Conservation (phyloP, 352 stramenopile genomes). For the Globisporangium viniferum region DNA sequence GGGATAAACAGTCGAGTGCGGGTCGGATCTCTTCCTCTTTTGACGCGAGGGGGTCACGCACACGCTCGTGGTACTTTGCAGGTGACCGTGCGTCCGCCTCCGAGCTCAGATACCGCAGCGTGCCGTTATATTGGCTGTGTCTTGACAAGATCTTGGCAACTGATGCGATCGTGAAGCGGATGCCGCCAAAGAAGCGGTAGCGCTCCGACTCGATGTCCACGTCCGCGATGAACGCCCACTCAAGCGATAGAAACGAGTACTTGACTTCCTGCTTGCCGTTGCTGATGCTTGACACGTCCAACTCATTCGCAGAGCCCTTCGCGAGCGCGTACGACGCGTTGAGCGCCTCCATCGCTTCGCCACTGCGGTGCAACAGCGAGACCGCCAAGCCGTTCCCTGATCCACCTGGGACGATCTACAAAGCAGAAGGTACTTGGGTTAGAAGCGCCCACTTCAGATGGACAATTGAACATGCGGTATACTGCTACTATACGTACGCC, state of each 20-base stretch:
- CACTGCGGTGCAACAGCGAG: conserved; percentile 42
- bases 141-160: conserved; percentile 41
- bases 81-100: conserved; percentile 27
- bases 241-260: conserved; percentile 81
- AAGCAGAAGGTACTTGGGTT: not conserved
- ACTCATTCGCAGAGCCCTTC: conserved; percentile 56
- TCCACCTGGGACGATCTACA: conserved; percentile 40
- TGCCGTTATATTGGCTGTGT: conserved; percentile 34
- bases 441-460: not conserved
- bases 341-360: conserved; percentile 40
- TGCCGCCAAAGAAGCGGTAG: conserved; percentile 49
- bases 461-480: not conserved
- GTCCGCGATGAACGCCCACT: conserved; percentile 82
- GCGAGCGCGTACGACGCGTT: conserved; percentile 61
- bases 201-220: conserved; percentile 75
- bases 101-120: conserved; percentile 34
- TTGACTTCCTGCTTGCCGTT: conserved; percentile 47
- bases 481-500: conserved; percentile 26
- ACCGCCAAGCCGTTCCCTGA: conserved; percentile 65
- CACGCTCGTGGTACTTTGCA: conserved; percentile 36
- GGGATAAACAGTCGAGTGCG: conserved; percentile 37
- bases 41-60: conserved; percentile 28
- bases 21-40: conserved; percentile 28
- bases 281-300: conserved; percentile 57
- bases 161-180: conserved; percentile 50